phyloP scores from a whole-genome alignment of 805 yeast genomes.

The Metschnikowia bowlesiae region DNA sequence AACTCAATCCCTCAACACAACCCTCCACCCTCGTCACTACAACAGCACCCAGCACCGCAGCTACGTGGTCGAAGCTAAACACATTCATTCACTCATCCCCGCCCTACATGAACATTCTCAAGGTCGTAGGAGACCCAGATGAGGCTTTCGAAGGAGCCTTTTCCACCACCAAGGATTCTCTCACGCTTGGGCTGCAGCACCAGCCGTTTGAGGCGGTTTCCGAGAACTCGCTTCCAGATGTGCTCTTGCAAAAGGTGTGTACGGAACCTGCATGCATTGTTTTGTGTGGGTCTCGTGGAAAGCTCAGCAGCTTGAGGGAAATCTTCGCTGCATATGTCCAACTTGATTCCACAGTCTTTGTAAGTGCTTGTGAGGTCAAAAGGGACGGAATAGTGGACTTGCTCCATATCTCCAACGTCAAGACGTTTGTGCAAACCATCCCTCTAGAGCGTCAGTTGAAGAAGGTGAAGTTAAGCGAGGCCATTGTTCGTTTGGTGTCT shows the following conservation, averaged over 20 bases:
- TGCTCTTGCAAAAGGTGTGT: background rate
- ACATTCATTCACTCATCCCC: too few species aligned
- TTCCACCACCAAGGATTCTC: conserved; percentile 1
- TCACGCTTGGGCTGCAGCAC: conserved; percentile 5
- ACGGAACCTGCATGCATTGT: conserved; percentile 6
- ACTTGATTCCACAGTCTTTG: conserved; percentile 5
- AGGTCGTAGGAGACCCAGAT: background rate
- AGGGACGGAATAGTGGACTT: conserved; percentile 27
- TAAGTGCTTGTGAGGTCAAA: conserved; percentile 29
- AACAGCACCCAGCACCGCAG: background rate
- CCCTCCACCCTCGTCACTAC: background rate
- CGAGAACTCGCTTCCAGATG: conserved; percentile 10
- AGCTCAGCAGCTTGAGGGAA: conserved; percentile 25
- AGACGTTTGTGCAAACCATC: conserved; percentile 9
- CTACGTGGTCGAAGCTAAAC: too few species aligned
- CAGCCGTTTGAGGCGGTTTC: conserved; percentile 8
- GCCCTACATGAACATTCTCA: background rate
- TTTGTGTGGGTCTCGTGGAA: conserved; percentile 18
- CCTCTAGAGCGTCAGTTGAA: conserved; percentile 16
- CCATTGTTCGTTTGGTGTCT: conserved; percentile 5
- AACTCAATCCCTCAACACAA: too few species aligned
- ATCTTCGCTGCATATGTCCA: conserved; percentile 15
- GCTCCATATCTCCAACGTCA: conserved; percentile 13
- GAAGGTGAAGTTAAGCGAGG: conserved; percentile 6
- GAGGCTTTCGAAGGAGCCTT: background rate